Evolutionary conservation across 192 early-diverging fungal species (phyloP), one percentile per base, ranked within the genome.

Genomic region (Anaeromyces robustus): DNA sequence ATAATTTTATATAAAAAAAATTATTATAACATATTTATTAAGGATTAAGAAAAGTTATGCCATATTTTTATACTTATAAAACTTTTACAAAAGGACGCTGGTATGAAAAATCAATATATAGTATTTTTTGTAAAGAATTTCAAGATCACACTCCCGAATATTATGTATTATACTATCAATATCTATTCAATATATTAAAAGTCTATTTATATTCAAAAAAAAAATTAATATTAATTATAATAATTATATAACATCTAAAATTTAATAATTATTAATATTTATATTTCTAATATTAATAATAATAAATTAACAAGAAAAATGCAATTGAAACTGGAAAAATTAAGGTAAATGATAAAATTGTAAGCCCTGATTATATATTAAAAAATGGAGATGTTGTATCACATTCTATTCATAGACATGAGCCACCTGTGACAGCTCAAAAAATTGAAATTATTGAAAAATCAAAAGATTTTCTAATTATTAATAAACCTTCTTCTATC

Each of bases 31-130:
- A n/a, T n/a, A n/a, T n/a, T n/a, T n/a, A n/a, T n/a, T n/a, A 77
- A 89, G 94, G 87, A 13, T 81, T 95, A n/a, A 90, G 94, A 32
- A 94, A 93, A 83, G 93, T 99, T 14, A 83, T 85, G 34, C 97
- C 97, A 2, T 99, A 98, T 84, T 91, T 88, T 83, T 95, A 90
- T 82, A 87, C 89, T 52, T 96, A 94, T 82, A 83, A 91, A 79
- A 92, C 94, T 1, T 94, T 92, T 84, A 94, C 93, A 29, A 98
- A 98, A 84, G 94, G 94, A 22, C 90, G 97, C 16, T 99, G 97
- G 97, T 81, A 94, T 7, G 90, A 90, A 16, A 88, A 90, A 13
- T 84, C 85, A 0, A 78, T 99, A n/a, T 85, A 92, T n/a, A 92
- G 95, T 29, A 89, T 97, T 17, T 97, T 97, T 80, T 81, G 83